A percentile compares a stretch with the other conserved stretches of the same genome.
Conservation (phyloP, 352 stramenopile species). For the Globisporangium uncinulatum region DNA sequence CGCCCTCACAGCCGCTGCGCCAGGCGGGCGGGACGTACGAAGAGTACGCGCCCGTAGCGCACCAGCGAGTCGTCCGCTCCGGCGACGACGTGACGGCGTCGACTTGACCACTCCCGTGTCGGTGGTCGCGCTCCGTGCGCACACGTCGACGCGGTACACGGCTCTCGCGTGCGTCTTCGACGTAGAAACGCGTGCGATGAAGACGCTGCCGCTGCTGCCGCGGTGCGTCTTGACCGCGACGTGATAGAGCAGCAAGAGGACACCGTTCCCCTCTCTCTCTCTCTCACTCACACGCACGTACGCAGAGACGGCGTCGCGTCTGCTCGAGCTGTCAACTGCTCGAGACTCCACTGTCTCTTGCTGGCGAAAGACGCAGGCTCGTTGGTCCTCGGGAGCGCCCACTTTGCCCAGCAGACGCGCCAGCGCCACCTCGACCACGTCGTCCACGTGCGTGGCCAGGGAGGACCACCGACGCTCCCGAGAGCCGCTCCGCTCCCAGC, state of each 20-base stretch:
- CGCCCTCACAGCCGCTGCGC: conserved; percentile 22
- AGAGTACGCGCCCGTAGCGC: too few species aligned
- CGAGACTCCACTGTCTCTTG: conserved; percentile 41
- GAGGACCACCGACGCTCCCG: not conserved
- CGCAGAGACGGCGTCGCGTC: not conserved
- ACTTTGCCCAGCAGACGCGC: conserved; percentile 26
- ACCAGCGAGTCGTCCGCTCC: not conserved
- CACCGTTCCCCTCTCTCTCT: too few species aligned
- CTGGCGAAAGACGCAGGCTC: conserved; percentile 28
- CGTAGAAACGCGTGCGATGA: conserved; percentile 14
- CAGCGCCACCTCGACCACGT: conserved; percentile 8
- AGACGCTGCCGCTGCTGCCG: conserved; percentile 9
- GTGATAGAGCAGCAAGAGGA: too few species aligned
- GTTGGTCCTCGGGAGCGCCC: conserved; percentile 25
- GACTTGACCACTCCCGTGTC: conserved; percentile 1
- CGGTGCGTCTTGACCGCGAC: too few species aligned
- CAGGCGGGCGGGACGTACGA: not conserved
- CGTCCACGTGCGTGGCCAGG: not conserved
- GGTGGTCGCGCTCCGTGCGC: conserved; percentile 16
- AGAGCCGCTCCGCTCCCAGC: conserved; percentile 1
- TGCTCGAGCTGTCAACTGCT: conserved; percentile 23
- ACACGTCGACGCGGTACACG: conserved; percentile 10
- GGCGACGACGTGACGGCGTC: conserved; percentile 1
- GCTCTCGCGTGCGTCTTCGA: conserved; percentile 37
- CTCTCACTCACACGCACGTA: too few species aligned